These are phyloP conservation scores for Fonticula alba DNA, from an alignment of 78 protist species.

Conservation along the genomic window DNA sequence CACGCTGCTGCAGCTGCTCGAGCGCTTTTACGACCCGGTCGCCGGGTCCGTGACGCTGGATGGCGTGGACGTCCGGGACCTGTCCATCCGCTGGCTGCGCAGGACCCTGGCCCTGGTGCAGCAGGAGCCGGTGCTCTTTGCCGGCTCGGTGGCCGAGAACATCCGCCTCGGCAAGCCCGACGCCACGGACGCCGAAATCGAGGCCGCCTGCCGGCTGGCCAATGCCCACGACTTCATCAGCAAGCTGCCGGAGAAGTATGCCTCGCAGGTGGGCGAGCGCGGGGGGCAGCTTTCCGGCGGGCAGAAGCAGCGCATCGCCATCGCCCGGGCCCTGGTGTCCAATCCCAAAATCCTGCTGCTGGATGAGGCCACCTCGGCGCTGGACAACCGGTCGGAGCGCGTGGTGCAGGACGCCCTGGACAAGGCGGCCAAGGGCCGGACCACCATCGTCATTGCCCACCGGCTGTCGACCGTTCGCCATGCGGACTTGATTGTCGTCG, in stretches of 20 bases:
- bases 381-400: constrained; percentile 60
- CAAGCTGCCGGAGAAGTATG: constrained; percentile 60
- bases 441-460: constrained; percentile 52
- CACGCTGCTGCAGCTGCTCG: constrained; percentile 30
- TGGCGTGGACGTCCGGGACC: constrained; percentile 17
- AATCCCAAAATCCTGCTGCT: constrained; percentile 76
- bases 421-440: constrained; percentile 21
- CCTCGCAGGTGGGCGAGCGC: constrained; percentile 73
- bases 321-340: constrained; percentile 78
- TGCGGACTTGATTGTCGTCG: constrained; percentile 25
- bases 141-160: constrained; percentile 26
- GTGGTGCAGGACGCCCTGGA: constrained; percentile 66
- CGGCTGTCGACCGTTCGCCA: constrained; percentile 53
- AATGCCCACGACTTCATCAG: constrained; percentile 79
- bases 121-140: constrained; percentile 33
- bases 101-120: constrained; percentile 14
- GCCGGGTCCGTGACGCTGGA: constrained; percentile 24
- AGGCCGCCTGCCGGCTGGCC: constrained; percentile 42
- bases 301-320: constrained; percentile 66
- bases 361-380: constrained; percentile 82
- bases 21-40: constrained; percentile 15
- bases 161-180: constrained; percentile 19
- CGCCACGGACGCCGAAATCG: constrained; percentile 44
- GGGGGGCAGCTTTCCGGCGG: constrained; percentile 80
- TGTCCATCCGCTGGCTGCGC: constrained; percentile 35